Evolutionary conservation across 1,284 basidiomycete genomes (phyloP).

Genomic region (Ceratobasidium sp.): DNA sequence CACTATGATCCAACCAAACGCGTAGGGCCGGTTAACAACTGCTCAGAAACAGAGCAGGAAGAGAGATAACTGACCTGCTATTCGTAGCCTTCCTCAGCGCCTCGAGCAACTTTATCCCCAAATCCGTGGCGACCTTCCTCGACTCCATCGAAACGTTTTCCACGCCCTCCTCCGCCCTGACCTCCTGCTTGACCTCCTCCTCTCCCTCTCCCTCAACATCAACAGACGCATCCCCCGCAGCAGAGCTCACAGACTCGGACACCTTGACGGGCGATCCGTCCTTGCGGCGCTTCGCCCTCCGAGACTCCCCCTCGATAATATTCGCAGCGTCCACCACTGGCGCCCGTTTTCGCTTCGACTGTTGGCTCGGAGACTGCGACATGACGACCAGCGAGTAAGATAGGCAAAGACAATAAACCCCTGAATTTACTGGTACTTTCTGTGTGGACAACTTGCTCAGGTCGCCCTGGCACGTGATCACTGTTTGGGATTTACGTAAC

Average conservation of each 20-base stretch:
- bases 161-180: neutral
- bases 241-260: constrained; percentile 27
- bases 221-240: constrained; percentile 13
- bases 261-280: constrained; percentile 37
- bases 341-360: constrained; percentile 35
- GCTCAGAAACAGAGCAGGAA: neutral
- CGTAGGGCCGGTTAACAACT: constrained; percentile 12
- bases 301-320: constrained; percentile 42
- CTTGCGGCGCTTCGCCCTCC: constrained; percentile 41
- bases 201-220: constrained; percentile 11
- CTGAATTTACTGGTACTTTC: too few relatives aligned
- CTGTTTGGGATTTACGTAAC: constrained; percentile 31
- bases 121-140: constrained; percentile 62
- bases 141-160: neutral
- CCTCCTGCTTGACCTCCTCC: neutral
- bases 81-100: constrained; percentile 76
- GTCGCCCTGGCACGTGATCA: constrained; percentile 16
- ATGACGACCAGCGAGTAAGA: neutral
- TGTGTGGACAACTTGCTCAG: constrained; percentile 10
- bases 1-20: constrained; percentile 56
- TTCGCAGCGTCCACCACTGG: constrained; percentile 42
- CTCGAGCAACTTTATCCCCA: constrained; percentile 74
- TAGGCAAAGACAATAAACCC: too few relatives aligned
- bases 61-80: constrained; percentile 76
- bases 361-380: constrained; percentile 34